phyloP scores from a whole-genome alignment of 352 stramenopile genomes.

The Phytophthora brassicae region DNA sequence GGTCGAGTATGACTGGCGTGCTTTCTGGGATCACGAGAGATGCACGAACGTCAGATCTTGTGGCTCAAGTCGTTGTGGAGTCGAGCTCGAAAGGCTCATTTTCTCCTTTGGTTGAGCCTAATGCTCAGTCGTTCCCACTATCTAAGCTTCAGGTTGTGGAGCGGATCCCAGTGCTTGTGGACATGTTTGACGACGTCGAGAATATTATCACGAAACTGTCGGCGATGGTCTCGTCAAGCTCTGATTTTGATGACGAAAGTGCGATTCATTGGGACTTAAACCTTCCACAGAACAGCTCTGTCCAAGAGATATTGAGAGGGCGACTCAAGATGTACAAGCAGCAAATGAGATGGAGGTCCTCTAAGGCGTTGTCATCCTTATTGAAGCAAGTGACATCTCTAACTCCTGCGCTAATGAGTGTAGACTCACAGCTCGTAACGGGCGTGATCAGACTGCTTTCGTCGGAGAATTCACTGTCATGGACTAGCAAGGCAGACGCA shows the following conservation, averaged over 20 bases:
- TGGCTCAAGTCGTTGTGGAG: conserved; percentile 35
- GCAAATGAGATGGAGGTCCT: conserved; percentile 79
- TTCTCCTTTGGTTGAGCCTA: conserved; percentile 18
- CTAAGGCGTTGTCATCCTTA: conserved; percentile 68
- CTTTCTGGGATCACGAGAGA: conserved; percentile 47
- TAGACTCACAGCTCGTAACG: conserved; percentile 66
- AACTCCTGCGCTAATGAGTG: conserved; percentile 36
- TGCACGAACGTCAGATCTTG: conserved; percentile 36
- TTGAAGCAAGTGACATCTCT: conserved; percentile 71
- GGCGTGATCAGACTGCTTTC: conserved; percentile 57
- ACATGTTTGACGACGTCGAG: conserved; percentile 82
- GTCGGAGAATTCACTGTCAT: conserved; percentile 53
- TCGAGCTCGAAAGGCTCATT: conserved; percentile 8
- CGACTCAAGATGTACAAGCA: conserved; percentile 75
- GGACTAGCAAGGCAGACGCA: conserved; percentile 19
- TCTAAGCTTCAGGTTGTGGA: conserved; percentile 65
- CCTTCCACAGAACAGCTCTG: conserved; percentile 62
- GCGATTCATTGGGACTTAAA: conserved; percentile 46
- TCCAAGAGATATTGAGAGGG: conserved; percentile 58
- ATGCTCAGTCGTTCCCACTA: conserved; percentile 39
- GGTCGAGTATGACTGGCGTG: conserved; percentile 21
- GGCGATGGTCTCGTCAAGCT: conserved; percentile 39
- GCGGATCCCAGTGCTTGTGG: conserved; percentile 64
- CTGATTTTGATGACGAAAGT: conserved; percentile 30
- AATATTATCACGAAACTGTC: conserved; percentile 54